phyloP scores from a whole-genome alignment of 768 basidiomycete genomes.

The Amanita polypyramis region DNA sequence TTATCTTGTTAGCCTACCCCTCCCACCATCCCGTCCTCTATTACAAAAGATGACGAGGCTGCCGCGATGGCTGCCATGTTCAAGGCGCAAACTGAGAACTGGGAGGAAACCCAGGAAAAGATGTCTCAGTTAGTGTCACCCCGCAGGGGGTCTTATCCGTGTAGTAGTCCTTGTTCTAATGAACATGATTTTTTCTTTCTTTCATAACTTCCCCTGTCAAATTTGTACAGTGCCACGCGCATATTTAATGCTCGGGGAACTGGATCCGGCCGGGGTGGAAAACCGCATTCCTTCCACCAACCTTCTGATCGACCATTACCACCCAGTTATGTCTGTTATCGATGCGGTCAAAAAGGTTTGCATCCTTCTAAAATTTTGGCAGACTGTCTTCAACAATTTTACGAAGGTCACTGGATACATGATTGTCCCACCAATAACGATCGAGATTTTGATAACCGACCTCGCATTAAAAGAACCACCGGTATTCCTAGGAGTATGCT shows the following conservation, averaged over 20 bases:
- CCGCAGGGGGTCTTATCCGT: constrained; percentile 42
- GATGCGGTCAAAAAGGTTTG: constrained; percentile 95
- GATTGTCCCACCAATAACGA: constrained; percentile 98
- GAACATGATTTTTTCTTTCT: constrained; percentile 35
- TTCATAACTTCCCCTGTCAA: constrained; percentile 14
- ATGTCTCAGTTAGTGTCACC: constrained; percentile 95
- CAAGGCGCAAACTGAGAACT: constrained; percentile 85
- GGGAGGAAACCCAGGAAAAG: constrained; percentile 99
- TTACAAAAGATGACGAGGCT: constrained; percentile 70
- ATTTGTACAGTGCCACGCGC: constrained; percentile 49
- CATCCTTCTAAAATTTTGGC: neutral
- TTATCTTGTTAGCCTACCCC: constrained; percentile 15
- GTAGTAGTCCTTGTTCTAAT: constrained; percentile 71
- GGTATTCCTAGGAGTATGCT: constrained; percentile 98
- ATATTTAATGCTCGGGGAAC: constrained; percentile 62
- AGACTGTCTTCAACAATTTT: constrained; percentile 1
- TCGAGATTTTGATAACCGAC: constrained; percentile 87
- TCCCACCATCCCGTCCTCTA: constrained; percentile 28
- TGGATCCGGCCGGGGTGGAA: constrained; percentile 50
- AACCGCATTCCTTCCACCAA: constrained; percentile 41
- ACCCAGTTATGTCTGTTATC: constrained; percentile 94
- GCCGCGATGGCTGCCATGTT: constrained; percentile 99
- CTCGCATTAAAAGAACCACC: constrained; percentile 94
- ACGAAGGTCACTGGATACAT: constrained; percentile 96
- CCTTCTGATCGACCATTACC: constrained; percentile 74